phyloP scores from a whole-genome alignment of 1,284 basidiomycete genomes.

The Pholiota adiposa region DNA sequence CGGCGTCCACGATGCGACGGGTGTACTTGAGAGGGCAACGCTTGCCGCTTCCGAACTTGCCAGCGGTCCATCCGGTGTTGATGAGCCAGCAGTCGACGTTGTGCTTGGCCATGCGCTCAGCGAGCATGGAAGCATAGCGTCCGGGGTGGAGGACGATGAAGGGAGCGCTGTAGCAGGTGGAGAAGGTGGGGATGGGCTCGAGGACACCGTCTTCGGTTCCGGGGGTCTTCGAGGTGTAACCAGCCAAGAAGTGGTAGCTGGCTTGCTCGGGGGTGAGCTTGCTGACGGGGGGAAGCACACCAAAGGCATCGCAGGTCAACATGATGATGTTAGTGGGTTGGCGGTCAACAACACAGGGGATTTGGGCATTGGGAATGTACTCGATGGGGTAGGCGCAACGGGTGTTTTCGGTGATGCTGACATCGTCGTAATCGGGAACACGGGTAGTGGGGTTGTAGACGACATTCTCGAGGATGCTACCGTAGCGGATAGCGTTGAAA shows the following conservation, averaged over 20 bases:
- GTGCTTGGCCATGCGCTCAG: constrained; percentile 91
- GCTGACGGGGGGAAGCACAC: constrained; percentile 96
- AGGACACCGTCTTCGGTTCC: constrained; percentile 98
- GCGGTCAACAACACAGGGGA: constrained; percentile 84
- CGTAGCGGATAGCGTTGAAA: constrained; percentile 93
- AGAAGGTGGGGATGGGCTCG: constrained; percentile 99
- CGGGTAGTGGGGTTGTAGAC: constrained; percentile 94
- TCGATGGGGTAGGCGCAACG: constrained; percentile 99
- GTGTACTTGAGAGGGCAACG: constrained; percentile 97
- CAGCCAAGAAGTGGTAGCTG: constrained; percentile 96
- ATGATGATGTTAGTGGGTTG: constrained; percentile 98
- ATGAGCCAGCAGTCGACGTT: constrained; percentile 97
- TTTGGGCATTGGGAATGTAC: constrained; percentile 94
- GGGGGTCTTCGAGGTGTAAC: constrained; percentile 96
- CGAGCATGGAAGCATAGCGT: constrained; percentile 97
- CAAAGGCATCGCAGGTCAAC: constrained; percentile 98
- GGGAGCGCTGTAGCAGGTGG: constrained; percentile 97
- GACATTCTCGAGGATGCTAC: constrained; percentile 98
- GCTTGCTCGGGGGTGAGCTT: constrained; percentile 94
- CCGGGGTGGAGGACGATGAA: constrained; percentile 98
- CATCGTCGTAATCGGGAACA: constrained; percentile 94
- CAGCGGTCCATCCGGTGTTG: constrained; percentile 99
- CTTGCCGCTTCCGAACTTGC: constrained; percentile 90
- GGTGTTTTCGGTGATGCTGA: constrained; percentile 98
- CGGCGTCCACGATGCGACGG: constrained; percentile 94